Conservation (phyloP, 1,284 basidiomycete species). For the Tylopilus sp. region DNA sequence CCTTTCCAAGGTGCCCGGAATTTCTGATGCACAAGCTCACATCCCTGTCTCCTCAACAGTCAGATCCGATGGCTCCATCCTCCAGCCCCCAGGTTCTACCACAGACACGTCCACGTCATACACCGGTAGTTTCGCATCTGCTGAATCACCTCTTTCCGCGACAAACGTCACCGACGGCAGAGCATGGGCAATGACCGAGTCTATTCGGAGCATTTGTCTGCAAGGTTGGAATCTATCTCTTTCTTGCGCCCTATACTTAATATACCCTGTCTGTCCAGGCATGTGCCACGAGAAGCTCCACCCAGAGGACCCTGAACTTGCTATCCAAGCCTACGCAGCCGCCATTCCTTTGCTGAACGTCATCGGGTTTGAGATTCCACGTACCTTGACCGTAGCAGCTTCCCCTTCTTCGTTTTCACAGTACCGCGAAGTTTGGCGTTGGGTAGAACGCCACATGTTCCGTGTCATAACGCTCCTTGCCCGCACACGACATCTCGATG, state of each 20-base stretch:
- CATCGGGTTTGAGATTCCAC: slow-evolving; percentile 49
- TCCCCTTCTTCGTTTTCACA: slow-evolving; percentile 51
- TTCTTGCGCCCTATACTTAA: background rate
- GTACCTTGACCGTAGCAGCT: slow-evolving; percentile 32
- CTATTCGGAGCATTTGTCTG: slow-evolving; percentile 63
- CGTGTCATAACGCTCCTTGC: slow-evolving; percentile 59
- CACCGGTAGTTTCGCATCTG: slow-evolving; percentile 46
- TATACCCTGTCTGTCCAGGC: slow-evolving; percentile 33
- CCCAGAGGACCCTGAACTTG: slow-evolving; percentile 43
- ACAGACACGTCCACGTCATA: slow-evolving; percentile 45
- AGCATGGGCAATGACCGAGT: slow-evolving; percentile 63
- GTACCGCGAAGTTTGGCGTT: slow-evolving; percentile 75
- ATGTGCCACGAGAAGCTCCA: slow-evolving; percentile 51
- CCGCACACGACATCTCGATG: slow-evolving; percentile 41
- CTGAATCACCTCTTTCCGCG: slow-evolving; percentile 38
- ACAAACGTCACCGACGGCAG: slow-evolving; percentile 59
- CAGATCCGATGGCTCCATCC: slow-evolving; percentile 39
- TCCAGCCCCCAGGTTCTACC: slow-evolving; percentile 36
- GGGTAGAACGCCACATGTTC: slow-evolving; percentile 72
- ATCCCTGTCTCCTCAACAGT: slow-evolving; percentile 45
- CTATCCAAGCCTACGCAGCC: slow-evolving; percentile 53
- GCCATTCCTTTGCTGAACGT: slow-evolving; percentile 52
- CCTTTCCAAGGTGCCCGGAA: slow-evolving; percentile 53
- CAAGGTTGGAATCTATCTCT: slow-evolving; percentile 45
- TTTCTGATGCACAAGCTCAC: slow-evolving; percentile 47